Conservation (phyloP, 164 flowering plant genomes). For the Cinnamomum micranthum region DNA sequence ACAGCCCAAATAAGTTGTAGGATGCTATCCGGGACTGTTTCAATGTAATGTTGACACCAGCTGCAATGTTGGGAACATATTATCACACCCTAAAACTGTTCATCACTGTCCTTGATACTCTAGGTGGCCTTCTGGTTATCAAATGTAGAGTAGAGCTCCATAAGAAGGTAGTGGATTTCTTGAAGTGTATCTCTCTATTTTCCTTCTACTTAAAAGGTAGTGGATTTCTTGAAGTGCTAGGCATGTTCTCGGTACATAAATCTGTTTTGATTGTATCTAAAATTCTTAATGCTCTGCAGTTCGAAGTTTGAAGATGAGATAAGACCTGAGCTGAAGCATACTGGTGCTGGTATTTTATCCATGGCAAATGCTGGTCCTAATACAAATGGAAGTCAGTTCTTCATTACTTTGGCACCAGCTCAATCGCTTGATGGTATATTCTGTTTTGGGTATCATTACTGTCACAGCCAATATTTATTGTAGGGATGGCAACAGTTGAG, state of each 20-base stretch:
- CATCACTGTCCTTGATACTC: background rate
- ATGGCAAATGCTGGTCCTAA: slow-evolving; percentile 99
- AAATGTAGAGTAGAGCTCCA: too few relatives aligned
- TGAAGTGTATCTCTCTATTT: background rate
- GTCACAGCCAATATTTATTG: background rate
- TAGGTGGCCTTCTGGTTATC: background rate
- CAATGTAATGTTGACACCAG: too few relatives aligned
- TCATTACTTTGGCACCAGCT: slow-evolving; percentile 82
- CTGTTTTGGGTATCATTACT: background rate
- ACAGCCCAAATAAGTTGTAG: too few relatives aligned
- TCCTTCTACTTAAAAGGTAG: background rate
- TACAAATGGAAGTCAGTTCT: slow-evolving; percentile 95
- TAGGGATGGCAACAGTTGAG: background rate
- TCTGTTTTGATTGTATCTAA: background rate
- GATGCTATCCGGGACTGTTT: too few relatives aligned
- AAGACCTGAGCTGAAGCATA: slow-evolving; percentile 77
- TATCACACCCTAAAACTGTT: too few relatives aligned
- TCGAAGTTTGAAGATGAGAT: slow-evolving; percentile 90
- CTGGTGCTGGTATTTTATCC: slow-evolving; percentile 95
- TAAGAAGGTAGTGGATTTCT: too few relatives aligned
- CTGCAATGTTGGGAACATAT: too few relatives aligned
- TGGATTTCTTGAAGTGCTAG: background rate
- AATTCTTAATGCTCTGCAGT: slow-evolving; percentile 31
- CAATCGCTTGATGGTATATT: slow-evolving; percentile 76
- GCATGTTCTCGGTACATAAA: background rate